phyloP scores from a whole-genome alignment of 331 rosid genomes.

The Prunus yedoensis region DNA sequence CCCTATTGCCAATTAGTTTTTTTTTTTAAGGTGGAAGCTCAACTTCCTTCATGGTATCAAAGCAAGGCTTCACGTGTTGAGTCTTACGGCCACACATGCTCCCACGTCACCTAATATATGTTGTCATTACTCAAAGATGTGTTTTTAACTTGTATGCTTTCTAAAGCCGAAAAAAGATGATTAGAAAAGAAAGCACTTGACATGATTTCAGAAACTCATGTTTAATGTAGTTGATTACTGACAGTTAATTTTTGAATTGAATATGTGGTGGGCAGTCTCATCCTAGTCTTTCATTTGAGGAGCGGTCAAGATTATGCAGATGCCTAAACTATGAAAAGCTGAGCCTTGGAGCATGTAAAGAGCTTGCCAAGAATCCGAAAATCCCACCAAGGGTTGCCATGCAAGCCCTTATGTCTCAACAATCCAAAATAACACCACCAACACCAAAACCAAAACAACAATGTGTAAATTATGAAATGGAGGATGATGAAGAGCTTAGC shows the following conservation, averaged over 20 bases:
- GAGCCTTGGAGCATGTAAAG: constrained; percentile 66
- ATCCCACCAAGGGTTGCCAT: constrained; percentile 75
- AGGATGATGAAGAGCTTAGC: constrained; percentile 12
- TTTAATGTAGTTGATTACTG: background rate
- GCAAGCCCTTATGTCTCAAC: constrained; percentile 74
- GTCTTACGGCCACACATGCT: no score
- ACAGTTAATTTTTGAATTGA: background rate
- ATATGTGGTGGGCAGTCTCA: constrained; percentile 56
- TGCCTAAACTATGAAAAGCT: constrained; percentile 69
- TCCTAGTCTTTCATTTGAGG: constrained; percentile 49
- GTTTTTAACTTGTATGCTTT: no score
- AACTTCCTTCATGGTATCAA: no score
- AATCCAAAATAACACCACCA: constrained; percentile 30
- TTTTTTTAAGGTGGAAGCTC: no score
- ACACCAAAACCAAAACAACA: constrained; percentile 6
- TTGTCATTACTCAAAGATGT: no score
- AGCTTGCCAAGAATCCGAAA: constrained; percentile 76
- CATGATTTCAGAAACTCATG: background rate
- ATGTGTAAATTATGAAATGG: constrained; percentile 5
- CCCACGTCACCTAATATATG: no score
- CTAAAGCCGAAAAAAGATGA: no score
- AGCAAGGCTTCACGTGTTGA: no score
- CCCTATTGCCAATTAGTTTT: no score
- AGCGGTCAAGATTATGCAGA: constrained; percentile 68
- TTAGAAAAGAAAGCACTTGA: no score